These are phyloP conservation scores for Glebionis coronaria DNA, from an alignment of 129 eudicot genomes.

Conservation along the genomic window DNA sequence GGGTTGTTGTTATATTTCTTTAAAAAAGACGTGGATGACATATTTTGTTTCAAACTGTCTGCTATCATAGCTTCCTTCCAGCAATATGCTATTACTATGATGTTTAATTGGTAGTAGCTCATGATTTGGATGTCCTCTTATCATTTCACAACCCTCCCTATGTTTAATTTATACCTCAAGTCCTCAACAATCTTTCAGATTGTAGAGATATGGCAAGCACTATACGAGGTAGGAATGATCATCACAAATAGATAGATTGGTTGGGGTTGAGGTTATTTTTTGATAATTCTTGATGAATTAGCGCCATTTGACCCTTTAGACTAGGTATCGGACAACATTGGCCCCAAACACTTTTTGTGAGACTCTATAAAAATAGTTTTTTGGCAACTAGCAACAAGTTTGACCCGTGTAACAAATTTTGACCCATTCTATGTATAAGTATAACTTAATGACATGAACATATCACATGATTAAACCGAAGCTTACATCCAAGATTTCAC, in stretches of 20 bases:
- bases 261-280: not conserved
- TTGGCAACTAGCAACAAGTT: too few species aligned
- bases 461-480: too few species aligned
- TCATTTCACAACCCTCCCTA: not conserved
- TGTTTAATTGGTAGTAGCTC: not conserved
- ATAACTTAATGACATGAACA: too few species aligned
- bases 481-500: too few species aligned
- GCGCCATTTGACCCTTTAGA: not conserved
- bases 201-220: not conserved
- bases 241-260: not conserved
- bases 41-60: too few species aligned
- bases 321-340: not conserved
- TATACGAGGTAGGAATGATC: not conserved
- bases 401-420: too few species aligned
- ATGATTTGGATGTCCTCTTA: not conserved
- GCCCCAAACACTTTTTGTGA: too few species aligned
- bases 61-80: too few species aligned
- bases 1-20: too few species aligned
- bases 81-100: not conserved
- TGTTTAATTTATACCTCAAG: not conserved
- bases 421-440: too few species aligned
- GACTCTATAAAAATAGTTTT: too few species aligned
- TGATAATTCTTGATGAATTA: not conserved
- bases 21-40: too few species aligned
- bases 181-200: not conserved